These are phyloP conservation scores for Aspergillus haitiensis DNA, from an alignment of 495 filamentous ascomycete species.

Conservation along the genomic window DNA sequence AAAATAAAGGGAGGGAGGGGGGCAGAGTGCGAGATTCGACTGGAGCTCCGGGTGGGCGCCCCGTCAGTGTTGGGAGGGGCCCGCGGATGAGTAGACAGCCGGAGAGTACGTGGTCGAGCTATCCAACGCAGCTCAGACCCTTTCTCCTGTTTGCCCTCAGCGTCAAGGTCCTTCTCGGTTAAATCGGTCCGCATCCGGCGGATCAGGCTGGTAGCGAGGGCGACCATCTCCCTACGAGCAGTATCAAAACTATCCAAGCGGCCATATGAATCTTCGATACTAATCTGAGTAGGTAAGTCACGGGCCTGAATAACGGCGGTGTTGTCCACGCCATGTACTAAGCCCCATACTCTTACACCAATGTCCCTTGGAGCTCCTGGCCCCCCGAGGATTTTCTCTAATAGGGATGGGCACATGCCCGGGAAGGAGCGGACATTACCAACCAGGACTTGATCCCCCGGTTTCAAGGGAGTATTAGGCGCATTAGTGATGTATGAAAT, in stretches of 20 bases:
- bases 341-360: constrained; percentile 66
- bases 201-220: constrained; percentile 68
- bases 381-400: constrained; percentile 66
- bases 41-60: constrained; percentile 48
- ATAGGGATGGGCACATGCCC: constrained; percentile 56
- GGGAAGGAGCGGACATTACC: constrained; percentile 61
- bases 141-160: constrained; percentile 20
- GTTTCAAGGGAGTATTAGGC: not conserved
- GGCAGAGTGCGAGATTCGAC: constrained; percentile 66
- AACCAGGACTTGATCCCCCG: constrained; percentile 51
- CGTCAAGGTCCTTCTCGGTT: constrained; percentile 49
- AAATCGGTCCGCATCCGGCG: constrained; percentile 78
- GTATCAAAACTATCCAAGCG: constrained; percentile 61
- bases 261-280: constrained; percentile 88
- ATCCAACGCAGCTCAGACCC: constrained; percentile 52
- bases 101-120: constrained; percentile 67
- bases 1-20: constrained; percentile 71
- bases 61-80: constrained; percentile 57
- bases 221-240: constrained; percentile 62
- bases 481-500: constrained; percentile 51
- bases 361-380: constrained; percentile 68
- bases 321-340: constrained; percentile 70
- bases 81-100: constrained; percentile 72
- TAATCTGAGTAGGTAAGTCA: constrained; percentile 81
- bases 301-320: constrained; percentile 68